phyloP scores from a whole-genome alignment of 495 filamentous ascomycete genomes.

The Cercophora scortea region DNA sequence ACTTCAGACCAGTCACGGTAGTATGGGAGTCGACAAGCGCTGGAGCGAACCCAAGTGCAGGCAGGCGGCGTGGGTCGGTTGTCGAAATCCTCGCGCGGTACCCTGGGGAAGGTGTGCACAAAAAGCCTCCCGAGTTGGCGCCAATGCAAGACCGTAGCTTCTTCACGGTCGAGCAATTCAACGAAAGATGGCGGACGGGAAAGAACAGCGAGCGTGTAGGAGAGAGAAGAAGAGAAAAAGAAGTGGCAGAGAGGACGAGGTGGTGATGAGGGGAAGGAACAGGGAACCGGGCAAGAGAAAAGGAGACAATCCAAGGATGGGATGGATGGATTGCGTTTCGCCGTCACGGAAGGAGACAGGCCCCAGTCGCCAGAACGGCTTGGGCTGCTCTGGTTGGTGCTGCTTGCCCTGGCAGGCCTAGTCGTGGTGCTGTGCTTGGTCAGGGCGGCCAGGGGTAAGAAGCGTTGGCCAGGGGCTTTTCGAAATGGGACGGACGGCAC shows the following conservation, averaged over 20 bases:
- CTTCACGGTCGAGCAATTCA: constrained; percentile 10
- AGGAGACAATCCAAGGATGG: constrained; percentile 24
- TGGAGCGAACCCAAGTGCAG: too few relatives aligned
- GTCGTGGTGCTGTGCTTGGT: too few relatives aligned
- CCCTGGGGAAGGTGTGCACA: not conserved
- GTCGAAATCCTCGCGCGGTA: constrained; percentile 1
- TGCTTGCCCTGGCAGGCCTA: too few relatives aligned
- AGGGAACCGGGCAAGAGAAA: constrained; percentile 22
- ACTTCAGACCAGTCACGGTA: not conserved
- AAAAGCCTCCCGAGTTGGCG: constrained; percentile 2
- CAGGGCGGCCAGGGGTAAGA: constrained; percentile 2
- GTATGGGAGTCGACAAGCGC: too few relatives aligned
- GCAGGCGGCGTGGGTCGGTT: not conserved
- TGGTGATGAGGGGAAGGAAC: constrained; percentile 20
- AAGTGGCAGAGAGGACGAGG: constrained; percentile 6
- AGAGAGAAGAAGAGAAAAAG: constrained; percentile 14
- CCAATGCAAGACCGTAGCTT: constrained; percentile 7
- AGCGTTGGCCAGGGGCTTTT: constrained; percentile 14
- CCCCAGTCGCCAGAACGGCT: constrained; percentile 13
- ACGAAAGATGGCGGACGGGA: constrained; percentile 17
- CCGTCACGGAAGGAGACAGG: constrained; percentile 19
- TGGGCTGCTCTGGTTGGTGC: not conserved
- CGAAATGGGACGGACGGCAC: constrained; percentile 4
- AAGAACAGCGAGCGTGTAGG: constrained; percentile 19
- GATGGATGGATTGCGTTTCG: constrained; percentile 21